These are phyloP conservation scores for Solanum arcanum DNA, from an alignment of 257 asterid genomes.

Conservation along the genomic window DNA sequence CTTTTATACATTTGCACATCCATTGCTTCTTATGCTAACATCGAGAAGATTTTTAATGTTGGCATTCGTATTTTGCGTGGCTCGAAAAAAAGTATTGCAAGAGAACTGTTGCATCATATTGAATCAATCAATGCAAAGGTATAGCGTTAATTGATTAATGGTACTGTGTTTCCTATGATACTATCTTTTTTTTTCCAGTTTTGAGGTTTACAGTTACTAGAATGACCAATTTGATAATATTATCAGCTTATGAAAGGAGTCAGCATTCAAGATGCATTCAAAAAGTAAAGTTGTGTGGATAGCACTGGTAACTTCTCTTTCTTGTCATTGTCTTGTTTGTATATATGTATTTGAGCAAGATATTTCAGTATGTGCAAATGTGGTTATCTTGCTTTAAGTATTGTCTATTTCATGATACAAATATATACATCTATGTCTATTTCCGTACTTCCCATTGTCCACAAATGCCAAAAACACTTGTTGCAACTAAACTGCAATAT, in stretches of 20 bases:
- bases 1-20: slow-evolving; percentile 26
- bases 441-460: no score
- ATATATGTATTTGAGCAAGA: no score
- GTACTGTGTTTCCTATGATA: not conserved
- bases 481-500: no score
- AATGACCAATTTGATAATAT: not conserved
- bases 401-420: no score
- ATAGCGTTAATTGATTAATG: slow-evolving; percentile 1
- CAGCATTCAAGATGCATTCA: not conserved
- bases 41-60: slow-evolving; percentile 40
- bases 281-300: not conserved
- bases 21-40: slow-evolving; percentile 22
- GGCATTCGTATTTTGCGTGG: slow-evolving; percentile 39
- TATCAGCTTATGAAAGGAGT: not conserved
- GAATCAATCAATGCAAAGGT: slow-evolving; percentile 54
- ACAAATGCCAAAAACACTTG: no score
- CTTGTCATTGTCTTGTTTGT: not conserved
- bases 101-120: slow-evolving; percentile 33
- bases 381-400: no score
- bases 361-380: no score
- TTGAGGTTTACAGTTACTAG: not conserved
- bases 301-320: not conserved
- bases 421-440: no score
- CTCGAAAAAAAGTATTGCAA: slow-evolving; percentile 34
- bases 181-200: not conserved